Percentiles rank a stretch among this genome's conserved stretches.
phyloP scores from a whole-genome alignment of 208 protist species.

The Leishmania martiniquensis region DNA sequence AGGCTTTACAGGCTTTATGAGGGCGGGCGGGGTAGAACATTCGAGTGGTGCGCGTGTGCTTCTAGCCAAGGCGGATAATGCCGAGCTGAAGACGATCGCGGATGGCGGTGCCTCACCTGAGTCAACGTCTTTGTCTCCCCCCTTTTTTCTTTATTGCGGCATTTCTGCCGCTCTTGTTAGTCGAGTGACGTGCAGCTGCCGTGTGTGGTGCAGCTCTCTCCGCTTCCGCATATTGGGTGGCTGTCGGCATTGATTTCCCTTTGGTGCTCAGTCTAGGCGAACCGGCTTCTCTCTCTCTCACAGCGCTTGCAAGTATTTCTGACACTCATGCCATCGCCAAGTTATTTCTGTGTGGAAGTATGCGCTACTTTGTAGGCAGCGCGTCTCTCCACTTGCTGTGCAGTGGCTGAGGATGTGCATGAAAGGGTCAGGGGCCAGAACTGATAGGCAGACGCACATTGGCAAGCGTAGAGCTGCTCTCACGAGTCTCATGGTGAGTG shows the following conservation, averaged over 20 bases:
- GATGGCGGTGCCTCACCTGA: not conserved
- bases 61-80: not conserved
- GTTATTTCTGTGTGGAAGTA: not conserved
- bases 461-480: not conserved
- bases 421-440: not conserved
- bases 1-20: conserved; percentile 57
- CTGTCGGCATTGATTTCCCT: not conserved
- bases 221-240: not conserved
- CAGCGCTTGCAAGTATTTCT: not conserved
- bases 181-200: not conserved
- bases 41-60: not conserved
- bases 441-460: conserved; percentile 1
- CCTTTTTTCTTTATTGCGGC: not conserved
- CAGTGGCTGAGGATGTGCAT: not conserved
- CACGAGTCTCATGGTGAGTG: not conserved
- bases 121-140: not conserved
- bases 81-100: not conserved
- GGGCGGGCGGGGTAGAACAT: not conserved
- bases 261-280: not conserved
- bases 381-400: not conserved
- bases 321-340: no score
- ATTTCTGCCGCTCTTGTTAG: not conserved
- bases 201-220: not conserved
- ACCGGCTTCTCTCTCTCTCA: not conserved
- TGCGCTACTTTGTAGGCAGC: not conserved